Percentiles rank a stretch among this genome's conserved stretches.
phyloP scores from a whole-genome alignment of 495 filamentous ascomycete species.

The Acidomyces sp. region DNA sequence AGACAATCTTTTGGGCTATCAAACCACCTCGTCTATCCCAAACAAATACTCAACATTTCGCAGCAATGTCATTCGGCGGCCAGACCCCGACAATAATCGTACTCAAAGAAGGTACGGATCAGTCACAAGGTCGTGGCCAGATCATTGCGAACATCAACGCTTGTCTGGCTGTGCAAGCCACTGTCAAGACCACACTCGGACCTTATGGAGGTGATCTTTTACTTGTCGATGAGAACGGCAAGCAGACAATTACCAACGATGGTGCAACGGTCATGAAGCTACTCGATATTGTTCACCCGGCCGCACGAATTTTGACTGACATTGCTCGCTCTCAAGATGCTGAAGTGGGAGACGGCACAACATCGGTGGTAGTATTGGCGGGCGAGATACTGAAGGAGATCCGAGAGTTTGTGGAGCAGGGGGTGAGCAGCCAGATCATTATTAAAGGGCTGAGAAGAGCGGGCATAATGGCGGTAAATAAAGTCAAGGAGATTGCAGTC shows the following conservation, averaged over 20 bases:
- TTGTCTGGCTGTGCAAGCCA: constrained; percentile 91
- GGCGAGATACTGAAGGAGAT: constrained; percentile 95
- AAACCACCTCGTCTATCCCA: not conserved
- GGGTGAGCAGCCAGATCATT: constrained; percentile 92
- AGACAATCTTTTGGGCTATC: not conserved
- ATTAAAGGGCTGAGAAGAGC: constrained; percentile 90
- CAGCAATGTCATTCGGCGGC: constrained; percentile 82
- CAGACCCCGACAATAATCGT: constrained; percentile 98
- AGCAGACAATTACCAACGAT: constrained; percentile 96
- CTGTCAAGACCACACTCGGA: constrained; percentile 89
- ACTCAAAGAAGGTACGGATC: constrained; percentile 97
- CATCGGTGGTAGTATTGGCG: constrained; percentile 88
- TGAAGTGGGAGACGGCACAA: constrained; percentile 95
- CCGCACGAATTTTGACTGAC: constrained; percentile 93
- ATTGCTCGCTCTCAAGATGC: constrained; percentile 98
- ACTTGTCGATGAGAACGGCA: constrained; percentile 88
- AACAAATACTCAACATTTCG: not conserved
- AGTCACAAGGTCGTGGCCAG: constrained; percentile 93
- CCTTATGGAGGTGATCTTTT: constrained; percentile 95
- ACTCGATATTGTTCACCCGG: constrained; percentile 95
- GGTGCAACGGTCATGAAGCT: constrained; percentile 99
- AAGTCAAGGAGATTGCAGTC: constrained; percentile 93
- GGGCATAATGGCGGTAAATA: constrained; percentile 87
- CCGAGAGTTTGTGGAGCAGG: constrained; percentile 87
- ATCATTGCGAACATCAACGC: constrained; percentile 98